Evolutionary conservation across 129 eudicot species (phyloP).

Genomic region (Glebionis coronaria): DNA sequence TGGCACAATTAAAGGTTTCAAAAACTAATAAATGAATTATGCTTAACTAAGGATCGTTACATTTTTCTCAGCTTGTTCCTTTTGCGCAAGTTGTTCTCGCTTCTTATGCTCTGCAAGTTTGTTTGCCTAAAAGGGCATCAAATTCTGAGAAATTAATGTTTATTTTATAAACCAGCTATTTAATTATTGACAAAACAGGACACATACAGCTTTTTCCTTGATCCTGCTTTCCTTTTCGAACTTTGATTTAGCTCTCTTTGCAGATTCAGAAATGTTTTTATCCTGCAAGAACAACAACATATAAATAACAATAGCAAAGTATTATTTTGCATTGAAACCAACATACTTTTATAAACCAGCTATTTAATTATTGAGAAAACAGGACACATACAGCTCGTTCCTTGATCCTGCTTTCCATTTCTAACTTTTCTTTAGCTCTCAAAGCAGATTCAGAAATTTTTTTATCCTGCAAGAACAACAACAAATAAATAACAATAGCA

Average conservation of each 20-base stretch:
- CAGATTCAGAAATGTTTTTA: slow-evolving; percentile 54
- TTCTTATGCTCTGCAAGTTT: slow-evolving; percentile 95
- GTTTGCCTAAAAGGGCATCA: slow-evolving; percentile 63
- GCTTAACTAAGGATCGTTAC: slow-evolving; percentile 34
- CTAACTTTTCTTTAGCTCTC: slow-evolving; percentile 75
- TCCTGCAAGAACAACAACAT: slow-evolving; percentile 52
- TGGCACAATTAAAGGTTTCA: slow-evolving; percentile 3
- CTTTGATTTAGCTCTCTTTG: slow-evolving; percentile 70
- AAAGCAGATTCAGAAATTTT: slow-evolving; percentile 58
- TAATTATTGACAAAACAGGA: neutral
- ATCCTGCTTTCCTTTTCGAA: slow-evolving; percentile 82
- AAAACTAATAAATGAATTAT: slow-evolving; percentile 9
- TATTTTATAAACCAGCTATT: neutral
- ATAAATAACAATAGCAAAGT: slow-evolving; percentile 7
- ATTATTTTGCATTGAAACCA: neutral
- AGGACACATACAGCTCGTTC: slow-evolving; percentile 69
- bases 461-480: slow-evolving; percentile 52
- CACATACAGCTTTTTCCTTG: slow-evolving; percentile 80
- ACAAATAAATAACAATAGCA: slow-evolving; percentile 12
- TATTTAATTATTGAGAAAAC: neutral
- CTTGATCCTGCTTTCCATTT: slow-evolving; percentile 81
- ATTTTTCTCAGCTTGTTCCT: slow-evolving; percentile 94
- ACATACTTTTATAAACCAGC: neutral
- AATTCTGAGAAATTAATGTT: slow-evolving; percentile 1
- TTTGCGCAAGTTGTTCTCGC: slow-evolving; percentile 83